phyloP scores from a whole-genome alignment of 2,329 filamentous ascomycete genomes.

The Passalora sequoiae region DNA sequence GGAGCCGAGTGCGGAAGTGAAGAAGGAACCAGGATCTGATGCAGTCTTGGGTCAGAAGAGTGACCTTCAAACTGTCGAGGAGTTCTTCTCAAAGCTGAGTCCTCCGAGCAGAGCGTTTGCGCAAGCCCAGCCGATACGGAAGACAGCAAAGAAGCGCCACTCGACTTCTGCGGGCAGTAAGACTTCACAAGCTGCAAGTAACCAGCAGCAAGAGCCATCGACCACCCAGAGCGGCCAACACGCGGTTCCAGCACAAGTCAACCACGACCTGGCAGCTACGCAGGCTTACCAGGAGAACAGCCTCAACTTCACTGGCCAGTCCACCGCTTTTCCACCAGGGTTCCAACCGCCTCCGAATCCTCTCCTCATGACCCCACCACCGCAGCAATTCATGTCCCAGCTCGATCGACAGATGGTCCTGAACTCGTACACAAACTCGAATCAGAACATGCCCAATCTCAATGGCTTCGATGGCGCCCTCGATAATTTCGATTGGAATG shows the following conservation, averaged over 20 bases:
- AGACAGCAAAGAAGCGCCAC: constrained; percentile 28
- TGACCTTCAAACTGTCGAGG: constrained; percentile 87
- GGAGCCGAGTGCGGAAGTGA: constrained; percentile 59
- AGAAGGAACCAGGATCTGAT: constrained; percentile 76
- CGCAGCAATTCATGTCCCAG: constrained; percentile 54
- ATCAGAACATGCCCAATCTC: constrained; percentile 15
- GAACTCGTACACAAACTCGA: constrained; percentile 54
- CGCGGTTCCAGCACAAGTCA: constrained; percentile 23
- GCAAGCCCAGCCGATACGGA: constrained; percentile 18
- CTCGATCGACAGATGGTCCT: constrained; percentile 73
- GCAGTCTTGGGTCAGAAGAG: constrained; percentile 83
- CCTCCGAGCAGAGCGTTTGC: constrained; percentile 46
- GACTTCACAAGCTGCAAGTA: constrained; percentile 11
- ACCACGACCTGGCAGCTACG: constrained; percentile 21
- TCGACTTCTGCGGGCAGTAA: constrained; percentile 27
- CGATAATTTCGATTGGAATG: constrained; percentile 28
- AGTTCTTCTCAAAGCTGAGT: constrained; percentile 81
- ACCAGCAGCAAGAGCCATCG: constrained; percentile 11
- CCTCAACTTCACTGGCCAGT: constrained; percentile 38
- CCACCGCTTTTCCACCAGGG: constrained; percentile 41
- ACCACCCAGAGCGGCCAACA: constrained; percentile 14
- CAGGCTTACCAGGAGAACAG: constrained; percentile 14
- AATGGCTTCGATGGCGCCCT: constrained; percentile 16
- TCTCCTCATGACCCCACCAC: constrained; percentile 28
- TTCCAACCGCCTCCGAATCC: constrained; percentile 30